Base-by-base conservation (phyloP, 805 yeast genomes). In the Zygosaccharomyces rouxii region DNA sequence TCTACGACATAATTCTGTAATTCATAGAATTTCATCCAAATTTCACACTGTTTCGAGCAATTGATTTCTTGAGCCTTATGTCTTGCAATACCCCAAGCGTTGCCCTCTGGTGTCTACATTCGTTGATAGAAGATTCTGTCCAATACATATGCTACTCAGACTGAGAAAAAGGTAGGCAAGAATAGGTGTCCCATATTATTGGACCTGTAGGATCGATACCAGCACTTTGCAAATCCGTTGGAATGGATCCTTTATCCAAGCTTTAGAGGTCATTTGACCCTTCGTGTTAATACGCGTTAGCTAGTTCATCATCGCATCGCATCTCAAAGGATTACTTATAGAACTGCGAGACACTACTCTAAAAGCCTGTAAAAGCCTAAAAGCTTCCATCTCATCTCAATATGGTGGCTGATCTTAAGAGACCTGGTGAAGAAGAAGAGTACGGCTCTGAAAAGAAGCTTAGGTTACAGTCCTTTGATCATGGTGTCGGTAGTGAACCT, bases 401-500 rank as follows among this genome's bases (percentile, higher is more conserved):
- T 10, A 41, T 41, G 44, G 31, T 44, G 2, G 30, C 47, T 16
- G 51, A 47, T 7, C 43, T 57, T 26, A 58, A 57, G 37, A 52
- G 62, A 44, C 51, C 58, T 1, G 58, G 57, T 23, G 62, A 59
- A 23, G 56, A 48, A 19, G 58, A 54, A 19, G 47, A 7, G 5
- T 23, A 28, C 19, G 44, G 35, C 28, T 18, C 44, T 18, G 63
- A 57, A 28, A 66, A 65, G 49, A 63, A 61, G 38, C 46, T 57
- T 5, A 58, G 53, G 44, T 37, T 59, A 5, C 63, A 60, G 48
- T 64, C 68, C 13, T 46, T 51, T 33, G 70, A 65, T 49, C 63
- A 58, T 42, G 58, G 64, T 42, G 63, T 59, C 9, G 62, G 65
- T 6, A 62, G 67, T 46, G 68, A 66, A 29, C 70, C 70, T 11